These are phyloP conservation scores for Mrakia hoshinonis DNA, from an alignment of 768 basidiomycete genomes.

Conservation along the genomic window DNA sequence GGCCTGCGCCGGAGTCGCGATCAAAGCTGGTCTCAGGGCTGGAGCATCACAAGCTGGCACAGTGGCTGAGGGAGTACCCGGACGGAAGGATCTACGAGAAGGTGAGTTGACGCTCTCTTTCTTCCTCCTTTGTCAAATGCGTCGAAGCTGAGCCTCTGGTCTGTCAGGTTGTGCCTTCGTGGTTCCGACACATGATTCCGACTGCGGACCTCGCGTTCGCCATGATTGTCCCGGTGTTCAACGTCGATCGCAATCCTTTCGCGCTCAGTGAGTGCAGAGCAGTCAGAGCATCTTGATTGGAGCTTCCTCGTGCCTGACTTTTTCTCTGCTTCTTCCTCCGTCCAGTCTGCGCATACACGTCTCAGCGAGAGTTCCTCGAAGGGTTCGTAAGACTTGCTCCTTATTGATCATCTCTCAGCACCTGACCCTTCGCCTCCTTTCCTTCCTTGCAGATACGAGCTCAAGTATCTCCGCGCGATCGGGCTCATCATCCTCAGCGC, in stretches of 20 bases:
- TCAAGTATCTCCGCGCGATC: constrained; percentile 3
- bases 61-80: constrained; percentile 68
- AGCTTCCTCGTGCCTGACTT: not conserved
- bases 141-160: constrained; percentile 40
- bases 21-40: constrained; percentile 52
- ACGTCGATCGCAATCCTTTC: constrained; percentile 45
- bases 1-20: constrained; percentile 8
- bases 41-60: constrained; percentile 65
- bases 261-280: not conserved
- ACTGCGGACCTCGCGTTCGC: constrained; percentile 39
- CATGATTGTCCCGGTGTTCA: constrained; percentile 83
- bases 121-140: not conserved
- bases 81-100: constrained; percentile 77
- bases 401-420: constrained; percentile 49
- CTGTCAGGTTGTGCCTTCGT: constrained; percentile 57
- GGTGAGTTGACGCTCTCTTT: not conserved
- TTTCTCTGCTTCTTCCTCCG: not conserved
- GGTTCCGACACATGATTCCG: constrained; percentile 73
- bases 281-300: too few relatives aligned
- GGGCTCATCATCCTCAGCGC: constrained; percentile 90
- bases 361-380: constrained; percentile 59
- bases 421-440: not conserved
- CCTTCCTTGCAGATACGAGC: not conserved
- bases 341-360: constrained; percentile 70
- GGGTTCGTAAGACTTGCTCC: constrained; percentile 57